These are phyloP conservation scores for Moricandia moricandioides DNA, from an alignment of 345 rosid species.

Conservation along the genomic window DNA sequence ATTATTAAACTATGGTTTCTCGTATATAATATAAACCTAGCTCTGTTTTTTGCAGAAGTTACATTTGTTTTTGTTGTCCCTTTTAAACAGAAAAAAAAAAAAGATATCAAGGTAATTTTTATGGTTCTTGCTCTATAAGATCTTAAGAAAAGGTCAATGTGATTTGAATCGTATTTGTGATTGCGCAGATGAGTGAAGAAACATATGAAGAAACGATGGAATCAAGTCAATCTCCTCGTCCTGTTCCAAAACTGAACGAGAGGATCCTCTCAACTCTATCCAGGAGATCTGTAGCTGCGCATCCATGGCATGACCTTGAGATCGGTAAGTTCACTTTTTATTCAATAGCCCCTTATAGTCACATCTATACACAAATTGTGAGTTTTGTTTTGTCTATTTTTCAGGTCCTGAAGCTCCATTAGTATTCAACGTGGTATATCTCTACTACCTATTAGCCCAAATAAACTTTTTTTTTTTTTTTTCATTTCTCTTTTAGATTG, in stretches of 20 bases:
- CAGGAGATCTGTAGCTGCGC: slow-evolving; percentile 93
- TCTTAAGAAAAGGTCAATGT: neutral
- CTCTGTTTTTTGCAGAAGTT: slow-evolving; percentile 21
- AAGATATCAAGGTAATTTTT: slow-evolving; percentile 26
- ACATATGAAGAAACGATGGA: slow-evolving; percentile 34
- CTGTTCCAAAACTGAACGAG: slow-evolving; percentile 68
- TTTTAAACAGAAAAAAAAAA: slow-evolving; percentile 6
- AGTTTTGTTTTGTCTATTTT: slow-evolving; percentile 18
- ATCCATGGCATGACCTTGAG: slow-evolving; percentile 99
- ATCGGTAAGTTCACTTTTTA: slow-evolving; percentile 48
- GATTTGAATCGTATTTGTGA: neutral
- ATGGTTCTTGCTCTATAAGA: neutral
- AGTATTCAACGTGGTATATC: slow-evolving; percentile 63
- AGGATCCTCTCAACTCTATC: slow-evolving; percentile 94
- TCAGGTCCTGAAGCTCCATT: slow-evolving; percentile 91
- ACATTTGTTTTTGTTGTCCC: slow-evolving; percentile 13
- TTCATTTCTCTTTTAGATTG: neutral
- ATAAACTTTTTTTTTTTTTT: neutral
- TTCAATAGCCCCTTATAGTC: neutral
- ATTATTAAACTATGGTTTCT: slow-evolving; percentile 30
- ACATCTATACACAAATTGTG: neutral
- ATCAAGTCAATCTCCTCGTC: slow-evolving; percentile 25
- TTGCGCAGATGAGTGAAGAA: slow-evolving; percentile 48
- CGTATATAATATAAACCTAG: neutral
- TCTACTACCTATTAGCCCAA: neutral